Conservation (phyloP, 2,329 filamentous ascomycete genomes). For the Alternaria brassicicola region DNA sequence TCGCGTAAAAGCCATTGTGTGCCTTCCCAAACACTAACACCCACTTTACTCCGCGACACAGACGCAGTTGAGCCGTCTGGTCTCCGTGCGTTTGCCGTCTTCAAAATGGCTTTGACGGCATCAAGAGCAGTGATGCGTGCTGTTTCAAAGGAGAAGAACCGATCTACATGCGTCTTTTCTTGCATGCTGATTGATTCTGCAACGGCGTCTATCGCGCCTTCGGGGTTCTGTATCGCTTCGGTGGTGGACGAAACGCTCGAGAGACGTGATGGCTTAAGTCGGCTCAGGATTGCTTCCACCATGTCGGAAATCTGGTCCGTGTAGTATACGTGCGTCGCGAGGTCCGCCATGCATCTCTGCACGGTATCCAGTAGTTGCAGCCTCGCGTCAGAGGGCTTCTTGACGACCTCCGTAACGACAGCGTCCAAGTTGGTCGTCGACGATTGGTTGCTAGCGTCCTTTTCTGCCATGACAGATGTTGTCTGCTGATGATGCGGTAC, state of each 20-base stretch:
- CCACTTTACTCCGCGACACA: slow-evolving; percentile 75
- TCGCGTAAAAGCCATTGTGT: slow-evolving; percentile 92
- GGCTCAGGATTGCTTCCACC: slow-evolving; percentile 78
- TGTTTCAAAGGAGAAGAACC: slow-evolving; percentile 68
- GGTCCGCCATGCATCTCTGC: slow-evolving; percentile 82
- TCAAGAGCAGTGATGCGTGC: slow-evolving; percentile 71
- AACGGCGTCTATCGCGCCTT: slow-evolving; percentile 55
- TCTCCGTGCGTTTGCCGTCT: slow-evolving; percentile 71
- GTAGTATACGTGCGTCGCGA: slow-evolving; percentile 96
- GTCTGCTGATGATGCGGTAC: slow-evolving; percentile 49
- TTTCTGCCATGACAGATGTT: slow-evolving; percentile 34
- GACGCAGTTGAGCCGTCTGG: slow-evolving; percentile 52
- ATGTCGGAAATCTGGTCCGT: slow-evolving; percentile 95
- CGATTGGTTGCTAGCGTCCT: slow-evolving; percentile 22
- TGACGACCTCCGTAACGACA: slow-evolving; percentile 50
- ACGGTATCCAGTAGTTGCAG: slow-evolving; percentile 72
- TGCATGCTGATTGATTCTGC: slow-evolving; percentile 56
- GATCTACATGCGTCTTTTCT: slow-evolving; percentile 60
- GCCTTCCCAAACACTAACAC: slow-evolving; percentile 90
- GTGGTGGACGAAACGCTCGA: slow-evolving; percentile 54
- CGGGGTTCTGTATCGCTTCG: slow-evolving; percentile 59
- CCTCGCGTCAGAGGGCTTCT: slow-evolving; percentile 59
- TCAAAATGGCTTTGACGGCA: slow-evolving; percentile 80
- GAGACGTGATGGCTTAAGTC: slow-evolving; percentile 70
- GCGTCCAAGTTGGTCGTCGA: slow-evolving; percentile 28